These are phyloP conservation scores for Cercospora sp. DNA, from an alignment of 2,329 filamentous ascomycete genomes.

Conservation along the genomic window DNA sequence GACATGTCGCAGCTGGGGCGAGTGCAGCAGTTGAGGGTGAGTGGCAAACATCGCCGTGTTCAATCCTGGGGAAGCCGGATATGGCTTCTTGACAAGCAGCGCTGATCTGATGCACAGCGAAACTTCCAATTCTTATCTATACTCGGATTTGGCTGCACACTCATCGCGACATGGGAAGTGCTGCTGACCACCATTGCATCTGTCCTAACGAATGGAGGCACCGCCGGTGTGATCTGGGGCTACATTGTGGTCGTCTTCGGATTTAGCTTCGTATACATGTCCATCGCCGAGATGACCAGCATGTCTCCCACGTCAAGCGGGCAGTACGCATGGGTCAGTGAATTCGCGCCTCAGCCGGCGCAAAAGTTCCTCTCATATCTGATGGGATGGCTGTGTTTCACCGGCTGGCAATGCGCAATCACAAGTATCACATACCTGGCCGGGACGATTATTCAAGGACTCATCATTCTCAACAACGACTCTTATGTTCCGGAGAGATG, in stretches of 20 bases:
- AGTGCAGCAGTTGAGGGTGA: slow-evolving; percentile 24
- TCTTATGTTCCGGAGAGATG: slow-evolving; percentile 27
- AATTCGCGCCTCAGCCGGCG: slow-evolving; percentile 10
- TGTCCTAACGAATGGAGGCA: slow-evolving; percentile 16
- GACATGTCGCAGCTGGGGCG: slow-evolving; percentile 31
- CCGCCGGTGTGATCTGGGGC: slow-evolving; percentile 11
- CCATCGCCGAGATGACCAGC: slow-evolving; percentile 11
- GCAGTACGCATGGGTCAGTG: not conserved
- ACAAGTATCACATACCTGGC: slow-evolving; percentile 13
- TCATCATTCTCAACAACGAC: slow-evolving; percentile 21
- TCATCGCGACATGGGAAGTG: slow-evolving; percentile 17
- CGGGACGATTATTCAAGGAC: slow-evolving; percentile 16
- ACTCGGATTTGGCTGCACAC: slow-evolving; percentile 17
- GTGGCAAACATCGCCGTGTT: not conserved
- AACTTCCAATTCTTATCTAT: slow-evolving; percentile 20
- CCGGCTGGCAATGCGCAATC: slow-evolving; percentile 21
- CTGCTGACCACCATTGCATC: slow-evolving; percentile 8
- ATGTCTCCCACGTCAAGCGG: not conserved
- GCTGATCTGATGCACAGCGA: not conserved
- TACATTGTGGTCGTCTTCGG: slow-evolving; percentile 11
- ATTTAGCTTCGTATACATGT: slow-evolving; percentile 11
- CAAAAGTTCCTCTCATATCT: slow-evolving; percentile 18
- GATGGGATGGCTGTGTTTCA: slow-evolving; percentile 22
- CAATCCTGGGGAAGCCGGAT: not conserved
- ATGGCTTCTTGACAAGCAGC: too few relatives aligned